Evolutionary conservation across 148 eudicot species (phyloP).

Genomic region (Vaccinium macrocarpon): DNA sequence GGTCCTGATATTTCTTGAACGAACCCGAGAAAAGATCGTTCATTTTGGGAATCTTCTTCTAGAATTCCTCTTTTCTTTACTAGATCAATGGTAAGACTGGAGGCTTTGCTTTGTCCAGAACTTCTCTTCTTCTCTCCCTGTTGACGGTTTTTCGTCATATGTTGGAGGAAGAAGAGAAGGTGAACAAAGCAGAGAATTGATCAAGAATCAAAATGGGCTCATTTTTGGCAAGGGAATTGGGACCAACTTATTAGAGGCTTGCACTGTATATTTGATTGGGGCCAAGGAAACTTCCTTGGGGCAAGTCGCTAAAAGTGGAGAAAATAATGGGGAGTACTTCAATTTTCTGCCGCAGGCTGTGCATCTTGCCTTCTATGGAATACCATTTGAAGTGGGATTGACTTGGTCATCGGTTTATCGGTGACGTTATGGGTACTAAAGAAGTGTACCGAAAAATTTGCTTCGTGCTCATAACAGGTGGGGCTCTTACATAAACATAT

Average conservation of each 20-base stretch:
- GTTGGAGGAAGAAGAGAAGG: conserved; percentile 34
- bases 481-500: not conserved
- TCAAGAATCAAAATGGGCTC: conserved; percentile 11
- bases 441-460: not conserved
- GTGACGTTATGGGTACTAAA: too few relatives aligned
- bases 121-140: conserved; percentile 27
- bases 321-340: conserved; percentile 4
- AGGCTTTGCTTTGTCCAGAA: conserved; percentile 15
- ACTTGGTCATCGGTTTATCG: not conserved
- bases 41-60: conserved; percentile 28
- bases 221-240: conserved; percentile 1
- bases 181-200: conserved; percentile 27
- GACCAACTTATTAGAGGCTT: conserved; percentile 18
- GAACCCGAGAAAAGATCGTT: conserved; percentile 74
- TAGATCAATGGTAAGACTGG: not conserved
- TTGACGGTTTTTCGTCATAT: not conserved
- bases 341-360: not conserved
- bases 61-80: not conserved
- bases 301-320: conserved; percentile 24
- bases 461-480: not conserved
- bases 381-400: not conserved
- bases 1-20: conserved; percentile 51
- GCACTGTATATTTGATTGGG: conserved; percentile 14
- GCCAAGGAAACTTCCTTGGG: conserved; percentile 21
- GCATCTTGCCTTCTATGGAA: not conserved